These are phyloP conservation scores for Cardamine occulta DNA, from an alignment of 345 rosid genomes.

Conservation along the genomic window DNA sequence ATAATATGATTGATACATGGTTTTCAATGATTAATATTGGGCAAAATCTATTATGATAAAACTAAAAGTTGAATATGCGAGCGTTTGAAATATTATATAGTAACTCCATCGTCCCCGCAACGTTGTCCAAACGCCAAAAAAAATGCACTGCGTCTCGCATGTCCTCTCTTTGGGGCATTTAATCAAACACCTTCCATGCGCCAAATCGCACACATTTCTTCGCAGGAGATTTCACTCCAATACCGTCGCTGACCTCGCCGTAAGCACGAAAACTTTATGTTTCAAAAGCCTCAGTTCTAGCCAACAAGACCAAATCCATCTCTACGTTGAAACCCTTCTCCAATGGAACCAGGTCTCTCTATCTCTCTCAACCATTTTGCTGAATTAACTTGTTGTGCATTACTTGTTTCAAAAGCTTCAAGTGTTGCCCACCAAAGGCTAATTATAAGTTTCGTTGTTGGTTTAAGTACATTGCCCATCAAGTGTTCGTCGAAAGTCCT, in stretches of 20 bases:
- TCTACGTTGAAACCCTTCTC: slow-evolving; percentile 71
- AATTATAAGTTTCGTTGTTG: neutral
- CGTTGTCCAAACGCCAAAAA: neutral
- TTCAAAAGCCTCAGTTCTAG: slow-evolving; percentile 55
- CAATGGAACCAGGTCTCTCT: slow-evolving; percentile 80
- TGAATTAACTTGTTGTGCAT: neutral
- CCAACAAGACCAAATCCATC: slow-evolving; percentile 69
- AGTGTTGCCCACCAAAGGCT: no score
- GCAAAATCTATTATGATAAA: no score
- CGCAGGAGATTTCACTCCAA: slow-evolving; percentile 26
- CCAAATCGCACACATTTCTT: slow-evolving; percentile 28
- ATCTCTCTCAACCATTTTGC: neutral
- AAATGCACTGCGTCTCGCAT: slow-evolving; percentile 22
- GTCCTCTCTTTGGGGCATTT: slow-evolving; percentile 59
- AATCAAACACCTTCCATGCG: slow-evolving; percentile 65
- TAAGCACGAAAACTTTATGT: slow-evolving; percentile 36
- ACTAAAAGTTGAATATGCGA: no score
- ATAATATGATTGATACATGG: no score
- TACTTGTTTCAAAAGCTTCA: neutral
- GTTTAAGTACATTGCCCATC: neutral
- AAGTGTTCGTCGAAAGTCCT: neutral
- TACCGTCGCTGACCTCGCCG: slow-evolving; percentile 2
- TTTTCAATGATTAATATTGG: no score
- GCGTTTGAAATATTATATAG: no score
- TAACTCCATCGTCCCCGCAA: no score